phyloP scores from a whole-genome alignment of 176 grass and related monocot species.

The Puccinellia tenuiflora region DNA sequence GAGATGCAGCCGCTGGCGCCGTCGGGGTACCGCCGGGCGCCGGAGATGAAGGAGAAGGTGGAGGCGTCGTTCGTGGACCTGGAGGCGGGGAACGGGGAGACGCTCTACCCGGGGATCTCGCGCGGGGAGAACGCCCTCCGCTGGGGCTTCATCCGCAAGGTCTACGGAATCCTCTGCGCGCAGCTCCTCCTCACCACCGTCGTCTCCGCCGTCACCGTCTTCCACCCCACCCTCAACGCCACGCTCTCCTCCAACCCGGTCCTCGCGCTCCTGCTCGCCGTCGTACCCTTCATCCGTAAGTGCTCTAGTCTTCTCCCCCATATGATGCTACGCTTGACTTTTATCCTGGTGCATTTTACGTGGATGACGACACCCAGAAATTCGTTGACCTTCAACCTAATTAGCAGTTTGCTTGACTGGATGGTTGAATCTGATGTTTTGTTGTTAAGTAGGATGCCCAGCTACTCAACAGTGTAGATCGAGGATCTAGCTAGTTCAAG shows the following conservation, averaged over 20 bases:
- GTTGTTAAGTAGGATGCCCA: background rate
- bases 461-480: conserved; percentile 12
- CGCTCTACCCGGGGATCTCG: conserved; percentile 86
- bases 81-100: conserved; percentile 64
- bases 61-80: conserved; percentile 51
- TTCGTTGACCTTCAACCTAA: background rate
- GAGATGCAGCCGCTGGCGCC: conserved; percentile 67
- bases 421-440: background rate
- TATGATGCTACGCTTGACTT: background rate
- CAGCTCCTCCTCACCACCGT: conserved; percentile 94
- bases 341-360: background rate
- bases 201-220: conserved; percentile 71
- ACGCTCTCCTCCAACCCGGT: conserved; percentile 53
- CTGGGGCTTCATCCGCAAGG: conserved; percentile 99
- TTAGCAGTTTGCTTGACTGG: background rate
- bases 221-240: conserved; percentile 69
- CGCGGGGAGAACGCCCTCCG: conserved; percentile 83
- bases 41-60: conserved; percentile 78
- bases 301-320: background rate
- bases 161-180: conserved; percentile 96
- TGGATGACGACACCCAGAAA: background rate
- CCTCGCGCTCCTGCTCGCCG: conserved; percentile 51
- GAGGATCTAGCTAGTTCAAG: background rate
- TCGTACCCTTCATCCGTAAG: conserved; percentile 86
- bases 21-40: conserved; percentile 41